Evolutionary conservation across 257 asterid species (phyloP).

Genomic region (Scutellaria baicalensis): DNA sequence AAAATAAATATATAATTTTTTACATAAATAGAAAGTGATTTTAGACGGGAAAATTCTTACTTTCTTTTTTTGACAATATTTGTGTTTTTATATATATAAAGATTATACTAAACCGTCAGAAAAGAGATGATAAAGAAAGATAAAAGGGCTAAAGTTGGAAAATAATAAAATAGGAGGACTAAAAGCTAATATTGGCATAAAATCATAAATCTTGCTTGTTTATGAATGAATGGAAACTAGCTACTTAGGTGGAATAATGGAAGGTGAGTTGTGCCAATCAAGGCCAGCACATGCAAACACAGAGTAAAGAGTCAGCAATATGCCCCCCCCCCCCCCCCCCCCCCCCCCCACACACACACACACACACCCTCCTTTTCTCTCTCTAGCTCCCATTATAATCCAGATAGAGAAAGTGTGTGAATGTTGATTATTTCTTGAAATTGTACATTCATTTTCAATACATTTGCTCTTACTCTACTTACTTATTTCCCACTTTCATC

Average conservation of each 20-base stretch:
- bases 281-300: slow-evolving; percentile 38
- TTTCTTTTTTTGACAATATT: too few species aligned
- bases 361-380: not conserved
- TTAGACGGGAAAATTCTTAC: too few species aligned
- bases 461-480: not conserved
- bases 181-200: not conserved
- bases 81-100: too few species aligned
- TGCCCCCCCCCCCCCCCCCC: too few species aligned
- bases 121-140: too few species aligned
- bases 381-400: not conserved
- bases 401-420: not conserved
- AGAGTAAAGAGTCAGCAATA: slow-evolving; percentile 44
- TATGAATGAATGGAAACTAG: not conserved
- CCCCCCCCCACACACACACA: too few species aligned
- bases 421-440: not conserved
- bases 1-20: too few species aligned
- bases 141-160: too few species aligned
- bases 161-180: not conserved
- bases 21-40: too few species aligned
- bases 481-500: not conserved
- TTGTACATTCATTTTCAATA: slow-evolving; percentile 8
- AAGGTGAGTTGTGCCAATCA: slow-evolving; percentile 38
- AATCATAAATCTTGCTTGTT: not conserved
- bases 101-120: too few species aligned
- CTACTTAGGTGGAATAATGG: slow-evolving; percentile 6